Conservation (phyloP, 306 rosid species). For the Fagus sylvatica region DNA sequence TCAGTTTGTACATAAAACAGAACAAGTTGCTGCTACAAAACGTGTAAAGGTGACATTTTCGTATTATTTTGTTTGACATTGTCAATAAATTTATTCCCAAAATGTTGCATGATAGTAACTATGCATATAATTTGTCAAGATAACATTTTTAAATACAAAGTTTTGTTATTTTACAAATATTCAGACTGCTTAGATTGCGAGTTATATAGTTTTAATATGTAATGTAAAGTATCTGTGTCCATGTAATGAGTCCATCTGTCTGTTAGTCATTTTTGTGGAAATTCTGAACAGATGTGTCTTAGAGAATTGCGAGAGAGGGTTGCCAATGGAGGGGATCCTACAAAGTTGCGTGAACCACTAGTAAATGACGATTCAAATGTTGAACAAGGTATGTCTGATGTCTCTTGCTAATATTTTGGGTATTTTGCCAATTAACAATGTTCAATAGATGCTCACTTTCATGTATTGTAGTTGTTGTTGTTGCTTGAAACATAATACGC, state of each 20-base stretch:
- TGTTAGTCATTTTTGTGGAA: not conserved
- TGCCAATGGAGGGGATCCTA: slow-evolving; percentile 93
- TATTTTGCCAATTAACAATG: not conserved
- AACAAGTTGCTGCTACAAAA: slow-evolving; percentile 74
- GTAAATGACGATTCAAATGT: slow-evolving; percentile 41
- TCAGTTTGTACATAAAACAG: slow-evolving; percentile 79
- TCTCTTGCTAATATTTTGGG: too few species aligned
- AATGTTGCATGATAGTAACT: not conserved
- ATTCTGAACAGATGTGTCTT: slow-evolving; percentile 54
- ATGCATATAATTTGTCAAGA: not conserved
- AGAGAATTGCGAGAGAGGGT: slow-evolving; percentile 91
- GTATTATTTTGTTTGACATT: too few species aligned
- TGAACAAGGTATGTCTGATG: slow-evolving; percentile 49
- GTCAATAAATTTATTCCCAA: not conserved
- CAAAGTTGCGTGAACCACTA: slow-evolving; percentile 62
- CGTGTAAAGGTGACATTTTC: slow-evolving; percentile 65
- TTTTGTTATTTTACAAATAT: too few species aligned
- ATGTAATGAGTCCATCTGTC: not conserved
- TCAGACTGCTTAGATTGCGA: not conserved
- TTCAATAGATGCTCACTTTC: slow-evolving; percentile 8
- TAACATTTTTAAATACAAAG: too few species aligned
- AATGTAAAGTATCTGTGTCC: too few species aligned
- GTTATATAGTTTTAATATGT: not conserved
- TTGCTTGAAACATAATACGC: not conserved
- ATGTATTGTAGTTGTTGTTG: not conserved